Base-by-base conservation (phyloP, 306 rosid genomes). In the Dicorynia guianensis region DNA sequence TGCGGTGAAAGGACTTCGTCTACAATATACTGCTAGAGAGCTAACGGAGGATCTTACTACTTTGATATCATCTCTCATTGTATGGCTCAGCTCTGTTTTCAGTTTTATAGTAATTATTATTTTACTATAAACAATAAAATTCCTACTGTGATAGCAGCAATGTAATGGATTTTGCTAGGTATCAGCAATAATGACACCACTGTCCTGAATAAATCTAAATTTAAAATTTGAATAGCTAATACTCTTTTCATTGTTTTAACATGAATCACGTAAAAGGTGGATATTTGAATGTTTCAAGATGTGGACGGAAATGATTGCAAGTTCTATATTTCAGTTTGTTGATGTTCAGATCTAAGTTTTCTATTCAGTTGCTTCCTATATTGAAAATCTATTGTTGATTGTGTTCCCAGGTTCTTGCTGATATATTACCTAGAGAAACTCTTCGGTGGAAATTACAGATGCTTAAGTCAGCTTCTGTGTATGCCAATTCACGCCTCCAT, bases 381-480 rank as follows among this genome's bases (percentile, higher is more conserved):
- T 67, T 76, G 76, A 76, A 78, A 74, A 55, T 46, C 33, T 66
- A 56, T 68, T 80, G 60, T 72, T 67, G 54, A 80, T 76, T 76
- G 74, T 74, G 12, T 67, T 80, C 68, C 57, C 88, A 95, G 99
- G 96, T 86, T 87, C 83, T 92, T 63, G 87, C 91, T 17, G 89
- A 86, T 54, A 82, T 90, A 61, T 87, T 90, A 78, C 97, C 97
- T 4, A 83, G 83, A 81, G 95, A 89, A 81, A 87, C 99, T 67
- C 85, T 95, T 81, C 35, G 80, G 8, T 92, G 97, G 99, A 95
- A 87, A 85, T 78, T 90, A 40, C 75, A 85, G 70, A 85, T 92
- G 97, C 90, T 95, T 46, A 80, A 75, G 75, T 79, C 92, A 60
- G 97, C 96, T 80, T 92, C 97, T 20, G 80, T 82, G 9, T 84